phyloP scores from a whole-genome alignment of 1,284 basidiomycete species.

The Pseudozyma hubeiensis region DNA sequence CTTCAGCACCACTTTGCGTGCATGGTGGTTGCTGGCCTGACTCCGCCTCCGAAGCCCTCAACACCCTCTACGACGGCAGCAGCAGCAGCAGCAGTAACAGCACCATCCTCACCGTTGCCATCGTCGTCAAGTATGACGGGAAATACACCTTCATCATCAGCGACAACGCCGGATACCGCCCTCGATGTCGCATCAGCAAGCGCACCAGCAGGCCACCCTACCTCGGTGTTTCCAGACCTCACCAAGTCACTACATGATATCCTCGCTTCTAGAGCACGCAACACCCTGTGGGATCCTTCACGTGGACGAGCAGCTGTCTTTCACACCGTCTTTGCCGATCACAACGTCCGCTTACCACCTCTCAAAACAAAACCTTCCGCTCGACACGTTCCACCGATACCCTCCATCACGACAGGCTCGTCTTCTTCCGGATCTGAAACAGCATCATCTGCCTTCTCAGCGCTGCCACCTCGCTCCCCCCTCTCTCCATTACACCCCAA shows the following conservation, averaged over 20 bases:
- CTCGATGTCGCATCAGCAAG: neutral
- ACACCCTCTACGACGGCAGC: constrained; percentile 10
- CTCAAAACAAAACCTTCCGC: constrained; percentile 76
- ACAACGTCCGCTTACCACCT: constrained; percentile 82
- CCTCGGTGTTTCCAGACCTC: constrained; percentile 42
- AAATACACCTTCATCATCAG: neutral
- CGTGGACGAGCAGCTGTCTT: constrained; percentile 52
- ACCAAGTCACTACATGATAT: constrained; percentile 48
- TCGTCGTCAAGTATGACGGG: neutral
- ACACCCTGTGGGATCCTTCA: constrained; percentile 55
- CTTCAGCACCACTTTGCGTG: constrained; percentile 62
- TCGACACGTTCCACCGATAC: constrained; percentile 67
- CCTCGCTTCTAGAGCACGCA: constrained; percentile 43
- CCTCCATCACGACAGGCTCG: constrained; percentile 64
- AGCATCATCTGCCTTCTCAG: constrained; percentile 35
- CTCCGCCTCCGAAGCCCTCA: constrained; percentile 22
- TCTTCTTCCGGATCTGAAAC: constrained; percentile 11
- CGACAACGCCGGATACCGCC: neutral
- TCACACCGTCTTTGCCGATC: constrained; percentile 56
- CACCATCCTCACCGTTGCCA: neutral
- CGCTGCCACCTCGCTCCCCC: constrained; percentile 77
- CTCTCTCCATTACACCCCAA: constrained; percentile 87
- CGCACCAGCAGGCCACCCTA: constrained; percentile 25
- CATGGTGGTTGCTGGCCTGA: constrained; percentile 61
- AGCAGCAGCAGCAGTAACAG: neutral